Conservation (phyloP, 805 yeast species). For the Blastobotrys parvus region DNA sequence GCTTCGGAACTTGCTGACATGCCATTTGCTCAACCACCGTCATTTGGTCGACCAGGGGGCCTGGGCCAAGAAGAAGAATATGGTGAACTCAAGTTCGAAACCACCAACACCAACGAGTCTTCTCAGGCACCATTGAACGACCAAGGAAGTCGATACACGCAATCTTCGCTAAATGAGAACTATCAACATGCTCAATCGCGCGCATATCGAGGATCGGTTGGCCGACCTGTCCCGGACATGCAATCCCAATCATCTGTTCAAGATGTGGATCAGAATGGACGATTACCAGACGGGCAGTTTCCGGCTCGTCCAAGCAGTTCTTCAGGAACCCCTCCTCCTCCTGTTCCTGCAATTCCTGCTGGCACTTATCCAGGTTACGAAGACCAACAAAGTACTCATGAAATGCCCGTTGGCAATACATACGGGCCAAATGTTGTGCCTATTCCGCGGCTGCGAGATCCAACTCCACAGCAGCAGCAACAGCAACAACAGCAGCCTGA, state of each 20-base stretch:
- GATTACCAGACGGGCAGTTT: constrained; percentile 1
- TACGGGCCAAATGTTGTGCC: constrained; percentile 27
- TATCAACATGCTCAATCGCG: constrained; percentile 5
- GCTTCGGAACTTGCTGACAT: neutral
- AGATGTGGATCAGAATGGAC: neutral
- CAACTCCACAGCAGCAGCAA: neutral
- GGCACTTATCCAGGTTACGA: constrained; percentile 24
- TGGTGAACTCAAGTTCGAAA: constrained; percentile 16
- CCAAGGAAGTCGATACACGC: neutral
- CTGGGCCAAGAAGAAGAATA: constrained; percentile 12
- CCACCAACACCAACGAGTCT: neutral
- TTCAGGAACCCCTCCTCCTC: neutral
- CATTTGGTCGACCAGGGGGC: neutral
- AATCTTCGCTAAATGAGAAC: neutral
- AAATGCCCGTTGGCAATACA: neutral
- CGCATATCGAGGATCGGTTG: neutral
- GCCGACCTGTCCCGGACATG: neutral
- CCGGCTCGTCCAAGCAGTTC: constrained; percentile 4
- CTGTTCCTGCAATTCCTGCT: constrained; percentile 19
- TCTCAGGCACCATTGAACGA: neutral
- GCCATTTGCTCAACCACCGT: constrained; percentile 2
- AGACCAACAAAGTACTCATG: constrained; percentile 2
- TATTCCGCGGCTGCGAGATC: constrained; percentile 5
- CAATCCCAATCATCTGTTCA: neutral
- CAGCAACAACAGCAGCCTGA: neutral